phyloP scores from a whole-genome alignment of 2,329 filamentous ascomycete genomes.

The Fusarium agapanthi region DNA sequence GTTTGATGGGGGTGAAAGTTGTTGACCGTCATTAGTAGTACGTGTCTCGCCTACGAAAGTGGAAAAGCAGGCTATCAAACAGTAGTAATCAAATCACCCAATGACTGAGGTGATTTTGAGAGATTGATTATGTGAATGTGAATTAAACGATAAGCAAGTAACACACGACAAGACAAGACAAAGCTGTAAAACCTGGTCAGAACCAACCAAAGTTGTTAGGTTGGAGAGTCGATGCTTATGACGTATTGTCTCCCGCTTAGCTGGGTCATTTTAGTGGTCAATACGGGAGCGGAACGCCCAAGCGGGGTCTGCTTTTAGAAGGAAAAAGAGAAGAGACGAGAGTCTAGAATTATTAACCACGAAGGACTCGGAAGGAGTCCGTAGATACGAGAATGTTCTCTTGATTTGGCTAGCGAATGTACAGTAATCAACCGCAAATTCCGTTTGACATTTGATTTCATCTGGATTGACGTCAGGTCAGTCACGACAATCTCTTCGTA shows the following conservation, averaged over 20 bases:
- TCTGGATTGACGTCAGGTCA: constrained; percentile 35
- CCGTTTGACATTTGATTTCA: constrained; percentile 26
- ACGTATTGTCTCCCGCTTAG: constrained; percentile 15
- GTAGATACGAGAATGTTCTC: constrained; percentile 18
- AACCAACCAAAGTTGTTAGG: constrained; percentile 11
- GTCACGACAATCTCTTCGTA: not conserved
- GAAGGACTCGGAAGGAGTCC: not conserved
- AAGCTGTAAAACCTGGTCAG: constrained; percentile 15
- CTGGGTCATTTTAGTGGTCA: constrained; percentile 4
- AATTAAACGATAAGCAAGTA: constrained; percentile 16
- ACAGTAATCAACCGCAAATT: constrained; percentile 4
- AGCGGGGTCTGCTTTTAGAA: constrained; percentile 1
- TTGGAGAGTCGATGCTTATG: constrained; percentile 11
- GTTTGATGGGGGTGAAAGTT: not conserved
- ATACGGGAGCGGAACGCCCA: constrained; percentile 3
- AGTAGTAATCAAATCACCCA: not conserved
- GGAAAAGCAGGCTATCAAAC: constrained; percentile 10
- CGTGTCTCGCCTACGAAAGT: not conserved
- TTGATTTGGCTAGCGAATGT: not conserved
- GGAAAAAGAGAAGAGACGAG: not conserved
- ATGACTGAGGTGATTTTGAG: not conserved
- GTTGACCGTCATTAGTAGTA: constrained; percentile 16
- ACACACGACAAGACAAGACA: not conserved
- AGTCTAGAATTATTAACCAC: not conserved
- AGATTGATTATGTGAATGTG: constrained; percentile 13